Conservation (phyloP, 83 land plant species). For the Picea mariana region DNA sequence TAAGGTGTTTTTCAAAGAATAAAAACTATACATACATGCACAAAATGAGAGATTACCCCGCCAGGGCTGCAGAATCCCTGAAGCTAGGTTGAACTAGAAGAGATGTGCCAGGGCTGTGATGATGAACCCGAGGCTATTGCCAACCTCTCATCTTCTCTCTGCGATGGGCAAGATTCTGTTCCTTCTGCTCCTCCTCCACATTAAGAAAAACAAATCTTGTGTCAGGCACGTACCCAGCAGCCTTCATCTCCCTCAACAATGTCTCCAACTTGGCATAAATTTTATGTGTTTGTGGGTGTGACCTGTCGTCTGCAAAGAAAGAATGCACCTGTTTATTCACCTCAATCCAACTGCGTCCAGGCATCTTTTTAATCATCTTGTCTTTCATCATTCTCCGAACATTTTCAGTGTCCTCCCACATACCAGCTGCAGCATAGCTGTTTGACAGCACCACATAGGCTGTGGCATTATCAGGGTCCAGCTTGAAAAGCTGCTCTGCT, state of each 20-base stretch:
- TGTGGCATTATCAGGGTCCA: constrained; percentile 36
- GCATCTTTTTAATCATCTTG: background rate
- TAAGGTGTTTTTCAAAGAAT: too few species aligned
- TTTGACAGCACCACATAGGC: constrained; percentile 45
- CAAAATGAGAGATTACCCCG: too few species aligned
- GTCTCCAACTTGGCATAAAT: constrained; percentile 10
- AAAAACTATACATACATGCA: too few species aligned
- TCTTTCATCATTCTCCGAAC: constrained; percentile 24
- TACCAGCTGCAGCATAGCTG: constrained; percentile 23
- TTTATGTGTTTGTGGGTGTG: background rate
- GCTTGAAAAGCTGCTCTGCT: background rate
- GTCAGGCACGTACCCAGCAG: background rate
- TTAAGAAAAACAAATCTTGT: background rate
- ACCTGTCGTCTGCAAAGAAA: constrained; percentile 3
- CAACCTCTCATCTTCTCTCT: constrained; percentile 13
- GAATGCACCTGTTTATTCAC: background rate
- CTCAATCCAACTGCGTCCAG: constrained; percentile 15
- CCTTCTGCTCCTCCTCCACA: constrained; percentile 1
- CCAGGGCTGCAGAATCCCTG: too few species aligned
- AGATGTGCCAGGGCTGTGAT: constrained; percentile 5
- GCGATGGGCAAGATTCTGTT: background rate
- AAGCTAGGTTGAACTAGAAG: background rate
- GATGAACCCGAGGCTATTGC: constrained; percentile 4
- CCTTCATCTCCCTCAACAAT: constrained; percentile 9
- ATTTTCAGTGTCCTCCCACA: constrained; percentile 17